These are phyloP conservation scores for Epichloe typhina DNA, from an alignment of 2,329 filamentous ascomycete genomes.

Conservation along the genomic window DNA sequence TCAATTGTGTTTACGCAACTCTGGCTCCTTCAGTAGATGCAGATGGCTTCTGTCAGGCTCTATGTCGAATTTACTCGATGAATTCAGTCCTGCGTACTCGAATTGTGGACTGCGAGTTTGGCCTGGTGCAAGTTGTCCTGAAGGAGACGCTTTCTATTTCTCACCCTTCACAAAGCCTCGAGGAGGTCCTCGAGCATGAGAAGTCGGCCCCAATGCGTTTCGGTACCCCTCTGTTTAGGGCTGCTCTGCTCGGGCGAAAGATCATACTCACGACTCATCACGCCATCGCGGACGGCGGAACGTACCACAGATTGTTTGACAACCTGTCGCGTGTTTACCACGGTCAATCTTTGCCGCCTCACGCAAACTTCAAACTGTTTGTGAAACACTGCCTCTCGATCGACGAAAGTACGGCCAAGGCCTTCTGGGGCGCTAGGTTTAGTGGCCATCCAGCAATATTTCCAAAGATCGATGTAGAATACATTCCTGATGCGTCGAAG, in stretches of 20 bases:
- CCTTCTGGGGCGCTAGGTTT: not conserved
- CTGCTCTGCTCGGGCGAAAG: not conserved
- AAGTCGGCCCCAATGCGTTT: not conserved
- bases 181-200: no score
- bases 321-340: not conserved
- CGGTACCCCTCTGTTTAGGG: not conserved
- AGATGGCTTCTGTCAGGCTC: no score
- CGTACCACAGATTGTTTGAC: not conserved
- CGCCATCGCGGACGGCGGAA: not conserved
- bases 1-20: no score
- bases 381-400: not conserved
- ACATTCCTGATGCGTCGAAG: no score
- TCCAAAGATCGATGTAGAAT: no score
- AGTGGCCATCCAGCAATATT: not conserved
- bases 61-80: no score
- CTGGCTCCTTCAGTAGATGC: no score
- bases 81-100: no score
- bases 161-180: no score
- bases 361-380: not conserved
- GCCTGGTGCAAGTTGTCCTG: no score
- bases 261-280: not conserved
- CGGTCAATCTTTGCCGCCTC: not conserved
- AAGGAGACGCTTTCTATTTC: no score
- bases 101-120: no score
- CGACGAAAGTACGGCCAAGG: not conserved